Evolutionary conservation across 129 eudicot genomes (phyloP).

Genomic region (Centella asiatica): DNA sequence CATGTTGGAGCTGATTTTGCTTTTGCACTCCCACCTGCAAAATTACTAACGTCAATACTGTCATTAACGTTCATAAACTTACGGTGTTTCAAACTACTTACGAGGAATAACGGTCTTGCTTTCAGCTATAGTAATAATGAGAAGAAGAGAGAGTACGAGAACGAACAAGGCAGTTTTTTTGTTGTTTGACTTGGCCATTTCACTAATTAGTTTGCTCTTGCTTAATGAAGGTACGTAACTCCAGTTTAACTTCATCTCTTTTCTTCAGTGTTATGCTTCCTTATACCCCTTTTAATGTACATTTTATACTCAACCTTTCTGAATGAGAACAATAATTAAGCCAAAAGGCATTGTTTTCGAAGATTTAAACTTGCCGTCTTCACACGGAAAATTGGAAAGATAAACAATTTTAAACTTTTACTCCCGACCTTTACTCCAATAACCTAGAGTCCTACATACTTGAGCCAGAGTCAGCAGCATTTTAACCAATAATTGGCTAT

Average conservation of each 20-base stretch:
- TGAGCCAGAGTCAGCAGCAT: too few species aligned
- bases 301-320: background rate
- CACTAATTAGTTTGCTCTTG: background rate
- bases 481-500: too few species aligned
- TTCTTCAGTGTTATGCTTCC: background rate
- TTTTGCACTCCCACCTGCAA: background rate
- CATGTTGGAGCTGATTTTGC: conserved; percentile 10
- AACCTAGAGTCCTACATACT: background rate
- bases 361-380: background rate
- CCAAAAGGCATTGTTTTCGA: conserved; percentile 6
- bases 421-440: background rate
- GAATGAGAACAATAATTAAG: conserved; percentile 1
- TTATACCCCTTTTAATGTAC: background rate
- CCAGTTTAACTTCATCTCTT: background rate
- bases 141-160: conserved; percentile 5
- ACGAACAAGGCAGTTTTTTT: background rate
- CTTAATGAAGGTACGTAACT: background rate
- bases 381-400: background rate
- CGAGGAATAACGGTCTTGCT: background rate
- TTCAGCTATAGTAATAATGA: conserved; percentile 10
- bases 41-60: too few species aligned
- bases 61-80: too few species aligned
- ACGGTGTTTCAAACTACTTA: too few species aligned
- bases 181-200: conserved; percentile 1
- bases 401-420: background rate